Conservation (phyloP, 1,284 basidiomycete species). For the Fistulinella staudtii region DNA sequence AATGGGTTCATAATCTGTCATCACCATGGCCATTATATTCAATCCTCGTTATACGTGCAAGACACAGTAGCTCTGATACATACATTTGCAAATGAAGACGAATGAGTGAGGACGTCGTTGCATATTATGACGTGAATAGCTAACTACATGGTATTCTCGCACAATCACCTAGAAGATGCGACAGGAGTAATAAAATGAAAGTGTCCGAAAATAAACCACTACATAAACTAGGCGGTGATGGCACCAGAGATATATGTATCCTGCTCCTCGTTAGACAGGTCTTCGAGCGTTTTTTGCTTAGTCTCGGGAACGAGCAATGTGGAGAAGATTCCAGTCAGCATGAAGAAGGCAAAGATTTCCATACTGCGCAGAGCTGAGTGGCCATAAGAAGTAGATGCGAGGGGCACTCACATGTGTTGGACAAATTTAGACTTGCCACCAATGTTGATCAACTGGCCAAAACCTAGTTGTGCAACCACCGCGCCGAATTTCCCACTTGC, state of each 20-base stretch:
- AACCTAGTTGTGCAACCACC: slow-evolving; percentile 61
- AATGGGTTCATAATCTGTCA: too few relatives aligned
- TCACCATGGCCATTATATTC: not conserved
- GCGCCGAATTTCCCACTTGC: slow-evolving; percentile 67
- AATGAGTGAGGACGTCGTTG: not conserved
- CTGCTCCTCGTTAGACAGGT: slow-evolving; percentile 7
- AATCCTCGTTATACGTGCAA: not conserved
- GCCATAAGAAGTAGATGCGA: not conserved
- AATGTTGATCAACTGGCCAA: slow-evolving; percentile 46
- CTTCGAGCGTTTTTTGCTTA: slow-evolving; percentile 5
- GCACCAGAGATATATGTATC: slow-evolving; percentile 38
- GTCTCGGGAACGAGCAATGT: slow-evolving; percentile 9
- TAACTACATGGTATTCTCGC: not conserved
- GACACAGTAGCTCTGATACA: not conserved
- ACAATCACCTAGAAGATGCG: not conserved
- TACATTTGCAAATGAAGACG: not conserved
- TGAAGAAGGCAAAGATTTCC: slow-evolving; percentile 7
- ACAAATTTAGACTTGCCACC: slow-evolving; percentile 42
- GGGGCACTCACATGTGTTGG: slow-evolving; percentile 35
- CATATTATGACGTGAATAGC: slow-evolving; percentile 6
- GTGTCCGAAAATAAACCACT: not conserved
- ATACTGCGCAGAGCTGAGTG: not conserved
- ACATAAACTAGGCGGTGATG: slow-evolving; percentile 12
- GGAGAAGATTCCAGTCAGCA: slow-evolving; percentile 8
- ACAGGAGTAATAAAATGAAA: not conserved